Conservation (phyloP, 352 stramenopile genomes). For the Aphanomyces cochlioides region DNA sequence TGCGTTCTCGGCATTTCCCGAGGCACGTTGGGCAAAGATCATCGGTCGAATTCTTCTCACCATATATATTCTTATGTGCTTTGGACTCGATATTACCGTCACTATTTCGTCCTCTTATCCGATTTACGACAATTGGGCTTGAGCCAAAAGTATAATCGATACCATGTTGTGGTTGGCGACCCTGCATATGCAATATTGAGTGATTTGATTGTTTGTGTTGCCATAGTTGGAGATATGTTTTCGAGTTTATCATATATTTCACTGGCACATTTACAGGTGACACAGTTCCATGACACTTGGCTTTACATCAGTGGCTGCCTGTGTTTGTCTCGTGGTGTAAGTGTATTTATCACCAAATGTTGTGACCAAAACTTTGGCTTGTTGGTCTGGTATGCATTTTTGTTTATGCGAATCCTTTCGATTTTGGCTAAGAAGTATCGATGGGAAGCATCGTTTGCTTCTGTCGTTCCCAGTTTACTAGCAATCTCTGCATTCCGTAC, state of each 20-base stretch:
- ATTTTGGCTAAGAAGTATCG: neutral
- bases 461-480: constrained; percentile 10
- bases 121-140: neutral
- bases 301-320: neutral
- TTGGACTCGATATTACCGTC: neutral
- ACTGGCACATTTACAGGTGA: constrained; percentile 3
- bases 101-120: neutral
- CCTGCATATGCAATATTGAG: constrained; percentile 1
- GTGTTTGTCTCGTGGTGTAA: constrained; percentile 14
- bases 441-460: constrained; percentile 7
- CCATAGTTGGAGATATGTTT: constrained; percentile 19
- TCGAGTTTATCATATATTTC: constrained; percentile 10
- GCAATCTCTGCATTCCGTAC: neutral
- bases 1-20: neutral
- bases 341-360: neutral
- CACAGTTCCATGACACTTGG: neutral
- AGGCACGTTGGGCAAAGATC: neutral
- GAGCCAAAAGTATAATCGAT: neutral
- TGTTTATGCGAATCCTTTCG: neutral
- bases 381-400: constrained; percentile 27
- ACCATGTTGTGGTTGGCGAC: constrained; percentile 18
- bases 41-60: neutral
- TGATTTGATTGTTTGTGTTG: constrained; percentile 6
- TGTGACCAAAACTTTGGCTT: neutral
- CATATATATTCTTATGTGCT: neutral